These are phyloP conservation scores for Aspergillus pseudoterreus DNA, from an alignment of 2,329 filamentous ascomycete genomes.

Conservation along the genomic window DNA sequence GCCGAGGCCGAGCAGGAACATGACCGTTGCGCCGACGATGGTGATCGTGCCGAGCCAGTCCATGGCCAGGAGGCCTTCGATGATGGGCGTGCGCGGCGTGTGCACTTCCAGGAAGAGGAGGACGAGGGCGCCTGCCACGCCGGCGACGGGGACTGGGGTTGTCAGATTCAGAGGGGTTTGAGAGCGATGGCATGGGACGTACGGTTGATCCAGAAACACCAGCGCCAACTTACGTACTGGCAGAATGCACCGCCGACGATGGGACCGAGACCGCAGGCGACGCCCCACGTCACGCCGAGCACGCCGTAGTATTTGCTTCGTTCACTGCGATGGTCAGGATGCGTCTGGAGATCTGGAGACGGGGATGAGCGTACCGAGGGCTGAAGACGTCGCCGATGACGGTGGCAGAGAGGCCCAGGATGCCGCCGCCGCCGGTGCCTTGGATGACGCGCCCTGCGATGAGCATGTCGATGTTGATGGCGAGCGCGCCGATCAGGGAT, in stretches of 20 bases:
- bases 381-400: slow-evolving; percentile 57
- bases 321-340: slow-evolving; percentile 15
- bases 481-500: slow-evolving; percentile 50
- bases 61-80: slow-evolving; percentile 36
- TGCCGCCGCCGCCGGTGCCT: slow-evolving; percentile 55
- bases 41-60: slow-evolving; percentile 59
- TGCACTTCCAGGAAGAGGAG: slow-evolving; percentile 56
- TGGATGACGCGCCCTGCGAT: slow-evolving; percentile 56
- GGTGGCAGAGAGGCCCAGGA: slow-evolving; percentile 57
- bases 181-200: slow-evolving; percentile 4
- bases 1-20: slow-evolving; percentile 55
- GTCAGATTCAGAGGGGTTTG: not conserved
- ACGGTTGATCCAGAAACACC: slow-evolving; percentile 56
- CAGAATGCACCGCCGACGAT: slow-evolving; percentile 41
- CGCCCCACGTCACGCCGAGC: slow-evolving; percentile 30
- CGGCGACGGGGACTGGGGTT: slow-evolving; percentile 50
- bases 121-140: slow-evolving; percentile 52
- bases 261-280: slow-evolving; percentile 42
- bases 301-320: slow-evolving; percentile 3
- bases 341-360: not conserved
- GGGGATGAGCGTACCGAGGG: slow-evolving; percentile 29
- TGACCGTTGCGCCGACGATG: slow-evolving; percentile 62
- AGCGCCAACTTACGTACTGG: slow-evolving; percentile 50
- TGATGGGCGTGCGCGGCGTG: slow-evolving; percentile 18
- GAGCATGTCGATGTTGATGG: slow-evolving; percentile 54